Base-by-base conservation (phyloP, 2,329 filamentous ascomycete species). In the Penicillium sclerotiorum region DNA sequence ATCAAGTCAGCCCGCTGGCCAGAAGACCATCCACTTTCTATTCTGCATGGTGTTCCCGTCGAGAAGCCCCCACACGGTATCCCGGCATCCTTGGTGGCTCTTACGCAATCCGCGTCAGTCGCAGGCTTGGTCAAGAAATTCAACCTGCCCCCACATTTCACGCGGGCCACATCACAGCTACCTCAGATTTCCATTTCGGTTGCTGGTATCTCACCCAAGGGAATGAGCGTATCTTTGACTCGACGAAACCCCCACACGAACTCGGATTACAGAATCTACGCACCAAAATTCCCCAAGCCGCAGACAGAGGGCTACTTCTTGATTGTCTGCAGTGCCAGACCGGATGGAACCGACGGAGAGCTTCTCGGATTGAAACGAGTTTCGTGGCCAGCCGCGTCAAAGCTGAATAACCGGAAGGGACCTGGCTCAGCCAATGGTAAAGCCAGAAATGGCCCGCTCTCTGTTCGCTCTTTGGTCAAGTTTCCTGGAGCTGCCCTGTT, bases 251-350 rank as follows among this genome's bases (percentile, higher is more conserved):
- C 81, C 1, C 71, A 87, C 4, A 75, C 77, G 11, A 81, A 87
- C 64, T 75, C 79, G 8, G 88, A 91, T 1, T 85, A 83, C 41
- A 83, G 87, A 53, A 88, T 96, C 66, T 96, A 87, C 62, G 90
- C 94, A 0, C 93, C 95, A 2, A 81, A 83, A 18, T 97, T 95
- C 73, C 93, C 93, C 1, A 99, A 99, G 72, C 85, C 91, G 13
- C 94, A 99, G 71, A 94, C 85, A 0, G 94, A 99, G 65, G 92
- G 92, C 0, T 97, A 87, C 82, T 97, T 99, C 70, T 83, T 94
- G 12, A 67, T 97, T 18, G 80, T 95, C 0, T 86, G 85, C 6
- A 61, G 58, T 27, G 55, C 64, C 30, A 57, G 58, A 5, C 44
- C 64, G 0, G 63, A 65, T 41, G 62, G 81, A 2, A 76, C 75